Conservation (phyloP, 441 rosid species). For the Manihot esculenta region DNA sequence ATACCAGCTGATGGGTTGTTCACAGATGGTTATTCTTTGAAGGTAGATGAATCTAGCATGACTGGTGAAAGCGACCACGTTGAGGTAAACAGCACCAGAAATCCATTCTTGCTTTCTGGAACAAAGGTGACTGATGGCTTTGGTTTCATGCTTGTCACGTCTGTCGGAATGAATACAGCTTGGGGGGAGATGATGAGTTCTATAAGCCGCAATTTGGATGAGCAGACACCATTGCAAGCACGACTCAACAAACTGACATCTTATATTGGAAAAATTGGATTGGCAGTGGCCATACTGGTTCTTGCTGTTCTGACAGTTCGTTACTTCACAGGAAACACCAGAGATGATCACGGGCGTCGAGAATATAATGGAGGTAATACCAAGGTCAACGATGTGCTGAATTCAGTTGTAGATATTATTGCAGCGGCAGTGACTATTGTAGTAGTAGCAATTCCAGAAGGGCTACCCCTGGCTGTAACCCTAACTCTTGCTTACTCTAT, state of each 20-base stretch:
- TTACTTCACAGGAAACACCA: conserved; percentile 39
- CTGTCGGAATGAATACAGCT: conserved; percentile 38
- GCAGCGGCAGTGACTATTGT: conserved; percentile 50
- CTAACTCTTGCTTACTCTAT: conserved; percentile 51
- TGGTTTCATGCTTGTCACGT: conserved; percentile 36
- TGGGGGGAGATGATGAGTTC: conserved; percentile 52
- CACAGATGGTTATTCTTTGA: conserved; percentile 37
- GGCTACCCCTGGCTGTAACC: conserved; percentile 52
- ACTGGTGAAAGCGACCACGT: conserved; percentile 45
- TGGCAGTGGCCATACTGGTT: conserved; percentile 36
- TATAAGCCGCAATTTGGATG: conserved; percentile 22
- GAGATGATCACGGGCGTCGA: conserved; percentile 31
- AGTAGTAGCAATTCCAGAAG: conserved; percentile 56
- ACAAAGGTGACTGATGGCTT: conserved; percentile 39
- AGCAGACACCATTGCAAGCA: conserved; percentile 48
- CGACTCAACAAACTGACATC: conserved; percentile 45
- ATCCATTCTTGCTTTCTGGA: conserved; percentile 40
- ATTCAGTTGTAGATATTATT: conserved; percentile 29
- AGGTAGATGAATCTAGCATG: conserved; percentile 45
- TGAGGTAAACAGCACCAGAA: conserved; percentile 14
- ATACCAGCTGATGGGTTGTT: conserved; percentile 48
- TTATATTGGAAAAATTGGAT: conserved; percentile 41
- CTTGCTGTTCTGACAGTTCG: conserved; percentile 37
- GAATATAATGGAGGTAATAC: conserved; percentile 26
- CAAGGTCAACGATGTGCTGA: conserved; percentile 31